Percentiles rank a stretch among this genome's conserved stretches.
phyloP scores from a whole-genome alignment of 345 rosid species.

The Psidium guajava region DNA sequence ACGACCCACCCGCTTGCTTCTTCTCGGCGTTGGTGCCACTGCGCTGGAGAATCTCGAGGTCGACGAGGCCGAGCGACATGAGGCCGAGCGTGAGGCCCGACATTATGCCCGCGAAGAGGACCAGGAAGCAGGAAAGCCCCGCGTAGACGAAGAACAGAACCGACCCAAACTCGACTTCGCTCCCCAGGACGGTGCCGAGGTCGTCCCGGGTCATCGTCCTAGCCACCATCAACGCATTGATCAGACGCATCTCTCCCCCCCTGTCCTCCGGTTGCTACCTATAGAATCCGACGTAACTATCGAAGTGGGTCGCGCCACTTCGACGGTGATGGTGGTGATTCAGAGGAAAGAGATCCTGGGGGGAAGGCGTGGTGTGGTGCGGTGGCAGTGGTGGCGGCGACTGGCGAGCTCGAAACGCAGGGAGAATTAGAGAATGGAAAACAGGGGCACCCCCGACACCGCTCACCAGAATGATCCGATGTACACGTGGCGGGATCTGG shows the following conservation, averaged over 20 bases:
- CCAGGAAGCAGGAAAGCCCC: slow-evolving; percentile 69
- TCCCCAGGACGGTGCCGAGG: slow-evolving; percentile 16
- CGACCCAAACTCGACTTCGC: slow-evolving; percentile 50
- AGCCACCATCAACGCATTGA: slow-evolving; percentile 54
- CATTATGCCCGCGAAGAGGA: slow-evolving; percentile 92
- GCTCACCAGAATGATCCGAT: neutral
- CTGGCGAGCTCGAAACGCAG: neutral
- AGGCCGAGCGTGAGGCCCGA: slow-evolving; percentile 93
- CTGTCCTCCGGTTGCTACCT: neutral
- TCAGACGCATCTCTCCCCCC: slow-evolving; percentile 31
- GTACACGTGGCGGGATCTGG: neutral
- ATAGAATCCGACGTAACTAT: neutral
- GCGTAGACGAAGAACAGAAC: slow-evolving; percentile 50
- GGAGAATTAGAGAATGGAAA: neutral
- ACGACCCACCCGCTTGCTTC: slow-evolving; percentile 69
- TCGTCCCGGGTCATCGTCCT: slow-evolving; percentile 32
- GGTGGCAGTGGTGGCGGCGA: neutral
- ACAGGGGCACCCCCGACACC: neutral
- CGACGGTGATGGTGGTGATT: neutral
- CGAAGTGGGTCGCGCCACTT: neutral
- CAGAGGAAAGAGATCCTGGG: neutral
- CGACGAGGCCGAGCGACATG: slow-evolving; percentile 97
- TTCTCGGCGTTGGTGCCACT: slow-evolving; percentile 81
- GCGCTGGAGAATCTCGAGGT: slow-evolving; percentile 90
- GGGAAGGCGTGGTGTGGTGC: neutral